Percentiles rank a stretch among this genome's conserved stretches.
These are phyloP conservation scores for Agastache rugosa DNA, from an alignment of 257 asterid species.

Conservation along the genomic window DNA sequence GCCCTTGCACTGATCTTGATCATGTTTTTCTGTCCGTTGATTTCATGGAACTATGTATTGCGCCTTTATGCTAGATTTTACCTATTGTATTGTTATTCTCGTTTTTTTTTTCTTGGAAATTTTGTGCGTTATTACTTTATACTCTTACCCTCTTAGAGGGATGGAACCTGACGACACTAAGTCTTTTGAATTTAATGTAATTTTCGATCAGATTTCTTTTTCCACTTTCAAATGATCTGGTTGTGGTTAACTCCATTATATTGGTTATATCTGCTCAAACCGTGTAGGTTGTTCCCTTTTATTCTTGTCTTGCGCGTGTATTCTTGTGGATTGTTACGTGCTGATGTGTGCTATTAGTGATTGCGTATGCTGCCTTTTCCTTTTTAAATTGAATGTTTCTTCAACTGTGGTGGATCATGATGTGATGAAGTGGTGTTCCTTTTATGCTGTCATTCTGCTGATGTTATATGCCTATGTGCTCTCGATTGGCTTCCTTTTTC, in stretches of 20 bases:
- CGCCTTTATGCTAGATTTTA: not conserved
- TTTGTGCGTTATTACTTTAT: too few species aligned
- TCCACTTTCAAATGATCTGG: too few species aligned
- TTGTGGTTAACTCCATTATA: not conserved
- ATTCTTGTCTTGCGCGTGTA: not conserved
- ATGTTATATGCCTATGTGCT: constrained; percentile 3
- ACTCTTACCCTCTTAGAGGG: too few species aligned
- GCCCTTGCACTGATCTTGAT: constrained; percentile 4
- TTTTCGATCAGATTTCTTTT: too few species aligned
- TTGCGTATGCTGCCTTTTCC: not conserved
- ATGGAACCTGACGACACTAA: too few species aligned
- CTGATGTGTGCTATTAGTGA: not conserved
- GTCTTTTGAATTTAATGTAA: too few species aligned
- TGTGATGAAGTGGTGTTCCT: not conserved
- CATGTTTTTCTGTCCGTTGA: constrained; percentile 9
- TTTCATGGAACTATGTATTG: constrained; percentile 13
- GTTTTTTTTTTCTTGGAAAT: not conserved
- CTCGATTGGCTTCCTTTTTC: constrained; percentile 6
- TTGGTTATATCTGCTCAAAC: not conserved
- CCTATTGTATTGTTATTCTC: not conserved
- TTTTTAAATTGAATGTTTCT: not conserved
- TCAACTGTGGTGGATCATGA: constrained; percentile 8
- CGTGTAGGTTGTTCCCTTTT: not conserved
- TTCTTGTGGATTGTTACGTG: not conserved
- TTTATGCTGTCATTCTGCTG: not conserved